A percentile compares a stretch with the other conserved stretches of the same genome.
phyloP scores from a whole-genome alignment of 2,329 filamentous ascomycete genomes.

The Chaetomiaceae sp. region DNA sequence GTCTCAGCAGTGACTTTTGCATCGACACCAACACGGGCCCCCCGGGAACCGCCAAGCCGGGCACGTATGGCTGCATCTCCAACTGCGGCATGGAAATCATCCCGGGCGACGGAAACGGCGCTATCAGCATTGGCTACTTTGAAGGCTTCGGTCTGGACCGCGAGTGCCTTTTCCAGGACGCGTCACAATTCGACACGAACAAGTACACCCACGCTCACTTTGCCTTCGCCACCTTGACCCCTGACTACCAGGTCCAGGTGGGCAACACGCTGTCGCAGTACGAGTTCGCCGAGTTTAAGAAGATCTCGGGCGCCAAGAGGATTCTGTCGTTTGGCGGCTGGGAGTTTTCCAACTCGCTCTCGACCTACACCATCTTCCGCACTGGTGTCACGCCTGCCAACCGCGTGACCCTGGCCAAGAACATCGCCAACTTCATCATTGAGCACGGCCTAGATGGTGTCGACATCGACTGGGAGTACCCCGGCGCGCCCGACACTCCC shows the following conservation, averaged over 20 bases:
- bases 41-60: conserved; percentile 27
- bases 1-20: conserved; percentile 30
- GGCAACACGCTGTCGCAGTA: background rate
- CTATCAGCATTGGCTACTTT: conserved; percentile 21
- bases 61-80: conserved; percentile 33
- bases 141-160: conserved; percentile 17
- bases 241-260: conserved; percentile 4
- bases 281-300: conserved; percentile 16
- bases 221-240: conserved; percentile 26
- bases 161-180: conserved; percentile 9
- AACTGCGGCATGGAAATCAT: conserved; percentile 38
- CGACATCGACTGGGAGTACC: conserved; percentile 38
- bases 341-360: conserved; percentile 10
- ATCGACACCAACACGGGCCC: conserved; percentile 19
- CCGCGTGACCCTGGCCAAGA: conserved; percentile 29
- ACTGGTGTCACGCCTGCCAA: conserved; percentile 9
- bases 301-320: conserved; percentile 15
- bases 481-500: conserved; percentile 33
- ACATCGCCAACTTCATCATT: conserved; percentile 37
- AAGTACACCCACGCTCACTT: conserved; percentile 29
- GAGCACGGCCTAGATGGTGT: conserved; percentile 38
- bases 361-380: conserved; percentile 16
- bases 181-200: conserved; percentile 6
- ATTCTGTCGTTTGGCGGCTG: conserved; percentile 23
- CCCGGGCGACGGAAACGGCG: conserved; percentile 7